Base-by-base conservation (phyloP, 495 filamentous ascomycete species). In the Cryomyces antarcticus region DNA sequence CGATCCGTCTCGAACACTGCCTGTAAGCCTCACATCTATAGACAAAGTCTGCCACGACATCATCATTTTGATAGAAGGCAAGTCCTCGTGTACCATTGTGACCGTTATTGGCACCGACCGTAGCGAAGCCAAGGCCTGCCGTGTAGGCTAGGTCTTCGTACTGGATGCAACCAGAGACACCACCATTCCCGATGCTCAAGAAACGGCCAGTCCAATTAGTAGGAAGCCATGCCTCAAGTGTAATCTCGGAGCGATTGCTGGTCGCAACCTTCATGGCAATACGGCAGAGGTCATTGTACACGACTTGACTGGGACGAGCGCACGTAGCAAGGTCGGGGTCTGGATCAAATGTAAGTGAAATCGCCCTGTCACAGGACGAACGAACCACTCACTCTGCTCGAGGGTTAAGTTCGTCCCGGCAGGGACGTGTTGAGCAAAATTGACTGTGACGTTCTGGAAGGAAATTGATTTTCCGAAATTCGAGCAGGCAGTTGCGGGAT, bases 141-240 rank as follows among this genome's bases (percentile, higher is more conserved):
- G 29, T 44, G 46, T 58, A 56, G 4, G 53, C 49, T 24, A 59
- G 45, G 33, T 57, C 50, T 5, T 31, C 49, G 46, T 59, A 59
- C 1, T 38, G 31, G 17, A 52, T 50, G 38, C 52, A 55, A 7
- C 58, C 58, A 30, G 10, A 37, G 17, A 61, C 17, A 4, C 58
- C 58, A 9, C 58, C 56, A 39, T 59, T 59, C 4, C 56, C 58
- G 1, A 48, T 48, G 33, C 42, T 49, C 40, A 61, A 34, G 38
- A 61, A 52, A 6, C 58, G 42, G 4, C 52, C 54, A 33, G 45
- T 52, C 54, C 55, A 61, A 12, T 50, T 50, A n/a, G 37, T 38
- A 2, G 75, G 76, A 24, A 79, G 57, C 71, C 72, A 79, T 11
- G 68, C 58, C 52, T 77, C 72, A 35, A 75, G 55, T 3, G 60